Conservation (phyloP, 2,329 filamentous ascomycete species). For the Zymoseptoria tritici region DNA sequence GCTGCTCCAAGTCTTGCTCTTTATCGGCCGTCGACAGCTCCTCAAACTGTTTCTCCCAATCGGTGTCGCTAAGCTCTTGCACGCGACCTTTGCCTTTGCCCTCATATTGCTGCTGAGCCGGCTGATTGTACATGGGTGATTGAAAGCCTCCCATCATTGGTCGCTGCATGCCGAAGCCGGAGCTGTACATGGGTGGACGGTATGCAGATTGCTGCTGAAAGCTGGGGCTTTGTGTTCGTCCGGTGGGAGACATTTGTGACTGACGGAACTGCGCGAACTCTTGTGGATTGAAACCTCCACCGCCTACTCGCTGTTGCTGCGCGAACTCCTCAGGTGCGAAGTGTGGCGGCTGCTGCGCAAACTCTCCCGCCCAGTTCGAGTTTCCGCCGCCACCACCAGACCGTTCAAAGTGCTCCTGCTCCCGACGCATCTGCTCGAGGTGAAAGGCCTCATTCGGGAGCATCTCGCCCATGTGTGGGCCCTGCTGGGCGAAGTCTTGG, state of each 20-base stretch:
- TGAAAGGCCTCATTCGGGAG: constrained; percentile 52
- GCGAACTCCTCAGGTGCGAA: constrained; percentile 23
- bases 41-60: constrained; percentile 96
- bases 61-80: constrained; percentile 83
- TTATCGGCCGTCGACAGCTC: constrained; percentile 67
- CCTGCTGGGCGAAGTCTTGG: constrained; percentile 73
- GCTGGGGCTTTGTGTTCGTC: constrained; percentile 53
- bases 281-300: constrained; percentile 60
- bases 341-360: constrained; percentile 21
- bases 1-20: constrained; percentile 39
- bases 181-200: constrained; percentile 51
- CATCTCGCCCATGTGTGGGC: constrained; percentile 51
- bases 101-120: constrained; percentile 41
- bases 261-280: constrained; percentile 87
- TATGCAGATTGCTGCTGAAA: constrained; percentile 37
- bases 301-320: constrained; percentile 14
- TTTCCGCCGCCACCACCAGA: constrained; percentile 18
- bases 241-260: constrained; percentile 52
- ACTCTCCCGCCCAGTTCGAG: constrained; percentile 29
- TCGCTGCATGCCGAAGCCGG: constrained; percentile 45
- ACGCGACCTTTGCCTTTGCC: constrained; percentile 78
- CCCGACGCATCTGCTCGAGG: constrained; percentile 59
- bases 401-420: constrained; percentile 45
- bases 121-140: constrained; percentile 36
- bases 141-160: constrained; percentile 22